Evolutionary conservation across 306 rosid species (phyloP).

Genomic region (Cicer yamashitae): DNA sequence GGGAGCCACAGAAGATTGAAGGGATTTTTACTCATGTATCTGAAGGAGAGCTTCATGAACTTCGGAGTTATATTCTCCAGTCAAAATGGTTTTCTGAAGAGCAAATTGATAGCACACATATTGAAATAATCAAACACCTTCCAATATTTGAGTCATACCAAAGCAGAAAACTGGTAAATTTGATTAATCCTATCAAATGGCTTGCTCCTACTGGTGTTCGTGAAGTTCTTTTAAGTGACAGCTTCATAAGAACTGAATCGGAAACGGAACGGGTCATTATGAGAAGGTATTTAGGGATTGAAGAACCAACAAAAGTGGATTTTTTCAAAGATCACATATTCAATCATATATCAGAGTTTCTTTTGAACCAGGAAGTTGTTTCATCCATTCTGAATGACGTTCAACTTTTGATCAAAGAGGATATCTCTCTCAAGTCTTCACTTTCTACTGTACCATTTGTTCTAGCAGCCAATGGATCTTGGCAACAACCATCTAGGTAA

Average conservation of each 20-base stretch:
- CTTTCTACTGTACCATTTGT: slow-evolving; percentile 76
- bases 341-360: slow-evolving; percentile 71
- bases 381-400: slow-evolving; percentile 76
- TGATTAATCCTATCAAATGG: slow-evolving; percentile 84
- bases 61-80: slow-evolving; percentile 93
- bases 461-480: slow-evolving; percentile 89
- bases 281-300: slow-evolving; percentile 69
- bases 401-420: slow-evolving; percentile 73
- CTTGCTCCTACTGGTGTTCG: slow-evolving; percentile 77
- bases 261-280: slow-evolving; percentile 77
- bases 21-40: slow-evolving; percentile 74
- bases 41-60: slow-evolving; percentile 94
- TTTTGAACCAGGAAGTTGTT: slow-evolving; percentile 61
- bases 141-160: slow-evolving; percentile 88
- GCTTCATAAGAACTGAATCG: slow-evolving; percentile 81
- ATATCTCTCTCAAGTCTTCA: slow-evolving; percentile 64
- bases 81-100: slow-evolving; percentile 90
- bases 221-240: slow-evolving; percentile 83
- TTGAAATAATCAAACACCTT: slow-evolving; percentile 72
- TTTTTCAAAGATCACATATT: slow-evolving; percentile 86
- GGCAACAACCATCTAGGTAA: slow-evolving; percentile 92
- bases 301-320: slow-evolving; percentile 79
- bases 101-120: slow-evolving; percentile 65
- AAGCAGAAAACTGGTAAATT: slow-evolving; percentile 77
- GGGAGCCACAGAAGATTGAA: slow-evolving; percentile 66